Evolutionary conservation across 2,329 filamentous ascomycete genomes (phyloP).

Genomic region (Plenodomus tracheiphilus): DNA sequence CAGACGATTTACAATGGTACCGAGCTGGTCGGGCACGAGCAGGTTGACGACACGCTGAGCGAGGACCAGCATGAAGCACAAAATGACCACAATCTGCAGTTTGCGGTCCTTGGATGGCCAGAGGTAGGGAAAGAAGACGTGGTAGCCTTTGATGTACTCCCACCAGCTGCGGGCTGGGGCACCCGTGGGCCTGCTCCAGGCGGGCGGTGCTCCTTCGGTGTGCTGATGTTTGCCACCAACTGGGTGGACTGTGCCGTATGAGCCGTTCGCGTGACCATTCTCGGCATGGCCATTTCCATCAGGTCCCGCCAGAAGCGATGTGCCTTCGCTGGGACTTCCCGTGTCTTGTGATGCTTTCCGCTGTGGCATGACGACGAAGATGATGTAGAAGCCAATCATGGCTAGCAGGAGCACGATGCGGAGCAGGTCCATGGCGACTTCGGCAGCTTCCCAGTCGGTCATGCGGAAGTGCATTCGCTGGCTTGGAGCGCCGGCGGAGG

Average conservation of each 20-base stretch:
- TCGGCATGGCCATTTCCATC: constrained; percentile 48
- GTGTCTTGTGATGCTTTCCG: constrained; percentile 23
- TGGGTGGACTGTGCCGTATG: constrained; percentile 55
- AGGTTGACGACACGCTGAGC: constrained; percentile 84
- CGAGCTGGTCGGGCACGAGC: constrained; percentile 80
- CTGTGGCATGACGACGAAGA: constrained; percentile 52
- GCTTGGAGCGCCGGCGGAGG: constrained; percentile 48
- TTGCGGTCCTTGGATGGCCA: constrained; percentile 83
- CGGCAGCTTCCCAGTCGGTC: constrained; percentile 65
- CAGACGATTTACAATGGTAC: constrained; percentile 75
- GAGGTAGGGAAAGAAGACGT: constrained; percentile 91
- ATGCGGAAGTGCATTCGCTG: constrained; percentile 38
- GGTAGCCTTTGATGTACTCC: constrained; percentile 92
- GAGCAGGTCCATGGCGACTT: constrained; percentile 67
- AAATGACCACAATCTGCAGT: constrained; percentile 76
- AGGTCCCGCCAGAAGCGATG: constrained; percentile 62
- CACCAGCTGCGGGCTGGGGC: constrained; percentile 90
- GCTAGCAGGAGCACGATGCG: constrained; percentile 69
- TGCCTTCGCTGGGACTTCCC: constrained; percentile 57
- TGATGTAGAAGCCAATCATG: constrained; percentile 62
- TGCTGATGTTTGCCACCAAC: constrained; percentile 50
- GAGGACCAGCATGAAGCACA: constrained; percentile 81
- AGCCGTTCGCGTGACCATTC: constrained; percentile 56
- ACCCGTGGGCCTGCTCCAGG: constrained; percentile 87
- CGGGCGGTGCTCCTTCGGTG: constrained; percentile 66